A percentile compares a stretch with the other conserved stretches of the same genome.
Conservation (phyloP, 805 yeast species). For the Kodamaea neixiangensis region DNA sequence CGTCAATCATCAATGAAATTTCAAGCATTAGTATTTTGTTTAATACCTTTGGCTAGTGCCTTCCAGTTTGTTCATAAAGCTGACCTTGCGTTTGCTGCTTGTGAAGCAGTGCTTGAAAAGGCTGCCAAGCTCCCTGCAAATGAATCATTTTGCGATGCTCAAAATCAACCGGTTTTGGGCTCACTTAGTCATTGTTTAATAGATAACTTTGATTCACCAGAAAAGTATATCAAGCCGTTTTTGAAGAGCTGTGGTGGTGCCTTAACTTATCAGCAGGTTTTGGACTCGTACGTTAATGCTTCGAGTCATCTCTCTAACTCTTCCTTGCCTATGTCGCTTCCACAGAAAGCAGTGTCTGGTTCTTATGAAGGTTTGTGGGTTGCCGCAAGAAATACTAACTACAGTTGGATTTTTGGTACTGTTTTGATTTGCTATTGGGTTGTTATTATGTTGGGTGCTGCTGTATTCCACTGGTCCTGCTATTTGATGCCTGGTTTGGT, state of each 20-base stretch:
- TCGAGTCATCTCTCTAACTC: conserved; percentile 21
- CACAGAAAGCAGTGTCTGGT: neutral
- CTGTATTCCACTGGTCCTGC: conserved; percentile 23
- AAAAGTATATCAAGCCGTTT: neutral
- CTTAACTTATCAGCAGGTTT: conserved; percentile 32
- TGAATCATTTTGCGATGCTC: neutral
- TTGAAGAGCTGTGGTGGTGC: conserved; percentile 19
- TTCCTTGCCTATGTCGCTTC: neutral
- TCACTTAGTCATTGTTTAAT: conserved; percentile 11
- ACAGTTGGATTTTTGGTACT: conserved; percentile 23
- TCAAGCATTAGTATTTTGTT: neutral
- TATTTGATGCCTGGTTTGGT: conserved; percentile 22
- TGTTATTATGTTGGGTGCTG: conserved; percentile 35
- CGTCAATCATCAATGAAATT: neutral
- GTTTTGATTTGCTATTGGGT: conserved; percentile 40
- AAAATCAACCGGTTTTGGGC: conserved; percentile 10
- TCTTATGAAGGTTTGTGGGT: neutral
- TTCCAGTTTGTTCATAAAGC: neutral
- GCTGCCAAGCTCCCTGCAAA: neutral
- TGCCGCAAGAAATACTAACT: conserved; percentile 18
- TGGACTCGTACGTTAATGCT: conserved; percentile 41
- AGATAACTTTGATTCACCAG: neutral
- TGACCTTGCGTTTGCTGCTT: neutral
- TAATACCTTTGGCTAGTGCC: neutral
- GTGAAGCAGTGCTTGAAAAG: neutral